Base-by-base conservation (phyloP, 257 asterid species). In the Datura wrightii region DNA sequence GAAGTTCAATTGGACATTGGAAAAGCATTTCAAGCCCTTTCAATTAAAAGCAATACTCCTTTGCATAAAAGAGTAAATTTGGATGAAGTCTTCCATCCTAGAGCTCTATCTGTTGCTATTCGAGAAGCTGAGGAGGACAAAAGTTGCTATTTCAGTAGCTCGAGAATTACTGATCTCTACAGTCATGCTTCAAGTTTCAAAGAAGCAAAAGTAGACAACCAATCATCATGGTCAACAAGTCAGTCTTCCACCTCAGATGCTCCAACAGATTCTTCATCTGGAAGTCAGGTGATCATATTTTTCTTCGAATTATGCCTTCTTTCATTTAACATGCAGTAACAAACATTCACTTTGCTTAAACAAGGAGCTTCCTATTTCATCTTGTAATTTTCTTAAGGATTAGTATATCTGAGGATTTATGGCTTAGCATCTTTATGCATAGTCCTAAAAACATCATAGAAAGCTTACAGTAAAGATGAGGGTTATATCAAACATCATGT, bases 201-300 rank as follows among this genome's bases (percentile, higher is more conserved):
- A 10, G 52, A 76, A 76, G 82, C 82, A 16, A 76, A 76, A 39
- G 50, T 85, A 42, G 88, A 83, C 24, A 87, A 88, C 54, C 87
- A 83, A 24, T 41, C n/a, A n/a, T n/a, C 82, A 41, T 52, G 65
- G 87, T 71, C 71, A 1, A 81, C 31, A 53, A 82, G 84, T 83
- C 92, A 90, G 83, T 88, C 84, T 62, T 89, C 93, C 52, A 79
- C 82, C 83, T 89, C 92, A 74, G 88, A 82, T 85, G 79, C 80
- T 82, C 85, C 86, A n/a, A 60, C 79, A 42, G 90, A 86, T 56
- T 82, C 89, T 83, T 80, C 89, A 62, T 79, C 90, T 10, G 86
- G 80, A 86, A 86, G 86, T 83, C 93, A 91, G 97, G 98, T 94
- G 18, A 62, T 79, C 56, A 85, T 53, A 66, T 69, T 63, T 31